Percentiles rank a stretch among this genome's conserved stretches.
phyloP scores from a whole-genome alignment of 192 early-diverging fungal genomes.

The Coemansia sp. region DNA sequence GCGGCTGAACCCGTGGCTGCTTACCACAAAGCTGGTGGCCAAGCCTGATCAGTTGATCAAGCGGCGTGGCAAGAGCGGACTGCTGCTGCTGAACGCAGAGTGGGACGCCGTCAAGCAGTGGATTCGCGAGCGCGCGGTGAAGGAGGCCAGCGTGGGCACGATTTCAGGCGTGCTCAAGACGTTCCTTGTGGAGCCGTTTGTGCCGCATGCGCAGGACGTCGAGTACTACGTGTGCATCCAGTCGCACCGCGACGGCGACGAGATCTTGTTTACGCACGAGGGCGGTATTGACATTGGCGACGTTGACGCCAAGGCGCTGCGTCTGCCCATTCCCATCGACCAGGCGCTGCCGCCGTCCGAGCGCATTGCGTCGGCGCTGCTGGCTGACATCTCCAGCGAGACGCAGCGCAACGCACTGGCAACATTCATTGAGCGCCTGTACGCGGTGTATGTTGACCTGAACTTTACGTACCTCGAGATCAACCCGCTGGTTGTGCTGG shows the following conservation, averaged over 20 bases:
- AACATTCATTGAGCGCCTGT: conserved; percentile 89
- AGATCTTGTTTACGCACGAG: conserved; percentile 97
- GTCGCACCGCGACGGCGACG: conserved; percentile 91
- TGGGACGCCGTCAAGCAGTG: conserved; percentile 87
- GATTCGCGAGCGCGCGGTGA: conserved; percentile 89
- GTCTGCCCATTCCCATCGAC: conserved; percentile 80
- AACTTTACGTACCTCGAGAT: conserved; percentile 99
- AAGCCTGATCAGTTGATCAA: conserved; percentile 99
- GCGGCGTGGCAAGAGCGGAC: conserved; percentile 93
- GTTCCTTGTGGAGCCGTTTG: conserved; percentile 93
- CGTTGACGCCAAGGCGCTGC: conserved; percentile 94
- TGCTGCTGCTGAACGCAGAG: conserved; percentile 87
- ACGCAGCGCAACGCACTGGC: conserved; percentile 72
- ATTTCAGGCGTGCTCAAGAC: conserved; percentile 87
- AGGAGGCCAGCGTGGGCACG: conserved; percentile 76
- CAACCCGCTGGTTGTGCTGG: conserved; percentile 96
- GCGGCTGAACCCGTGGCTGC: conserved; percentile 81
- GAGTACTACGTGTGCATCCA: conserved; percentile 99
- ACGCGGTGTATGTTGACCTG: conserved; percentile 92
- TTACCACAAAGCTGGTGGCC: conserved; percentile 79
- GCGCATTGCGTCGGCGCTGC: conserved; percentile 65
- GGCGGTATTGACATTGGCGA: conserved; percentile 98
- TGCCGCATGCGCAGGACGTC: conserved; percentile 85
- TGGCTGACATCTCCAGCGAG: conserved; percentile 66
- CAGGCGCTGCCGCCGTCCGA: conserved; percentile 68